Base-by-base conservation (phyloP, 2,329 filamentous ascomycete species). In the Fusarium longipes region DNA sequence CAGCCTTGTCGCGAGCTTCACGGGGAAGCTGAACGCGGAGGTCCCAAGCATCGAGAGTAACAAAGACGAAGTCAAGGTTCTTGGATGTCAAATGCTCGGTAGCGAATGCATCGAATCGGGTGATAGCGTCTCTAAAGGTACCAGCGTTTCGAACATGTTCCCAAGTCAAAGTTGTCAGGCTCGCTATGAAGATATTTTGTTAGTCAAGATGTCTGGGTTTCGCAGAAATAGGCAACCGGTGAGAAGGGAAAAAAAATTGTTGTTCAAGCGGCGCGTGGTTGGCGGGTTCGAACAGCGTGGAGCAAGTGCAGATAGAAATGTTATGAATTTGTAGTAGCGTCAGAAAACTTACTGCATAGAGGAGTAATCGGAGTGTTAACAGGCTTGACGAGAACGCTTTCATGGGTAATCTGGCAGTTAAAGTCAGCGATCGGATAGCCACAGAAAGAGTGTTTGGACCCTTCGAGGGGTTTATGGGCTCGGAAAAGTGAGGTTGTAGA, bases 281-380 rank as follows among this genome's bases (percentile, higher is more conserved):
- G 57, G 61, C 59, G 53, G 63, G 52, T 36, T 57, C 57, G 40
- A 56, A 44, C 52, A 65, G 36, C 69, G 65, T 63, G 65, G 57
- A 65, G 58, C 50, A 67, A 57, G 60, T 48, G 50, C 49, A 64
- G 69, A 65, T 63, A 57, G 63, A 60, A 45, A 67, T 56, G 47
- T 24, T 57, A 43, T 59, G 53, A 65, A 64, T 58, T 36, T 36
- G 32, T 49, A 48, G 55, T 62, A 68, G 70, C 60, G 50, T 57
- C 57, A 61, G 63, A 62, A 68, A 67, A 91, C 94, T 90, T 91
- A 97, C 94, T 99, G 88, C 96, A 99, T 52, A 99, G 87, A 63
- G 96, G 96, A 70, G 96, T 99, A 77, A 99, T 99, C 56, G 96
- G 96, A 43, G 96, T 99, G 83, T 98, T 99, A 83, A 97, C 91